A percentile compares a stretch with the other conserved stretches of the same genome.
phyloP scores from a whole-genome alignment of 2,329 filamentous ascomycete species.

The Fusarium metavorans region DNA sequence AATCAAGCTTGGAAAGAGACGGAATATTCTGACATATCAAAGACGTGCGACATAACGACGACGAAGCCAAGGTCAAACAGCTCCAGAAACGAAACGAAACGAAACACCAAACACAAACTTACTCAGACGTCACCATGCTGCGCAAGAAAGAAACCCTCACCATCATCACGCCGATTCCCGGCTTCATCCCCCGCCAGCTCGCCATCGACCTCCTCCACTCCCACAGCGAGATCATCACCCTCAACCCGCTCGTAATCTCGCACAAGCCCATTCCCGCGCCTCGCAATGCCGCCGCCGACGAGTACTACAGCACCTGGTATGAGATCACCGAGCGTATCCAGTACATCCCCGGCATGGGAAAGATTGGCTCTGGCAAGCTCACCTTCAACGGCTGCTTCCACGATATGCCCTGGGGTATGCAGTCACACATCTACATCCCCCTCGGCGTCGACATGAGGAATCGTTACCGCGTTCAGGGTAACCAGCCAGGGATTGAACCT shows the following conservation, averaged over 20 bases:
- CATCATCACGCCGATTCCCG: conserved; percentile 76
- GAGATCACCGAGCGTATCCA: conserved; percentile 78
- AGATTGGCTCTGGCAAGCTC: conserved; percentile 73
- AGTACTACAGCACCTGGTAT: conserved; percentile 81
- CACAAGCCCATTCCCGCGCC: conserved; percentile 75
- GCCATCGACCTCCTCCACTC: conserved; percentile 79
- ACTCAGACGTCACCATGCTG: conserved; percentile 56
- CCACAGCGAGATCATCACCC: conserved; percentile 76
- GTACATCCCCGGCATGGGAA: conserved; percentile 74
- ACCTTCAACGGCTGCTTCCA: conserved; percentile 79
- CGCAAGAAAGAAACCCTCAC: conserved; percentile 75
- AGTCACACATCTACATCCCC: conserved; percentile 78
- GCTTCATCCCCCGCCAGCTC: conserved; percentile 77
- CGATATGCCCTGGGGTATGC: conserved; percentile 77
- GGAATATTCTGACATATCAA: conserved; percentile 1
- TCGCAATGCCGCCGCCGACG: conserved; percentile 75
- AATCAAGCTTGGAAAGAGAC: not conserved
- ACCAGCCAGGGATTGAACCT: conserved; percentile 74
- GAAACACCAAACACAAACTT: conserved; percentile 3
- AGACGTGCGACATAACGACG: conserved; percentile 2
- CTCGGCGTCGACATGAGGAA: conserved; percentile 75
- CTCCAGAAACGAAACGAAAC: conserved; percentile 30
- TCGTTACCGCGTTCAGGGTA: conserved; percentile 76
- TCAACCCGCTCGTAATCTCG: conserved; percentile 76
- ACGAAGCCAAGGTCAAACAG: not conserved